Conservation (phyloP, 352 stramenopile species). For the Globisporangium lucens region DNA sequence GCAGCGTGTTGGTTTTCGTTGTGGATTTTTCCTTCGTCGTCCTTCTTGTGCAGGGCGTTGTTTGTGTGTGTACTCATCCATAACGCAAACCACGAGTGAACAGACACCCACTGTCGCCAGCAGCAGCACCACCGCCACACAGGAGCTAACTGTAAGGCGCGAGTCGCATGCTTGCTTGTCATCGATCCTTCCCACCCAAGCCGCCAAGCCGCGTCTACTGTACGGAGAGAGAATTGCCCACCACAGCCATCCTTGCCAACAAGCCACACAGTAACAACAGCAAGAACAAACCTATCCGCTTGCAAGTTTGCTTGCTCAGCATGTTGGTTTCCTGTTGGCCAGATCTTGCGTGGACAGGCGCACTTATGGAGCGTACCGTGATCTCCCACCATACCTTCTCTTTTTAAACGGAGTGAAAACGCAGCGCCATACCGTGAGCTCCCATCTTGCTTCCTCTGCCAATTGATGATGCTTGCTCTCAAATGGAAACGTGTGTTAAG, state of each 20-base stretch:
- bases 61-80: not conserved
- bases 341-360: not conserved
- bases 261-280: not conserved
- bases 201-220: not conserved
- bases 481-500: not conserved
- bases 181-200: not conserved
- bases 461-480: not conserved
- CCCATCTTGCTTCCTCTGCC: not conserved
- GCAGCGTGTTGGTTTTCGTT: not conserved
- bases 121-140: not conserved
- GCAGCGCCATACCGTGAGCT: not conserved
- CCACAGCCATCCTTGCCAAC: not conserved
- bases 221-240: not conserved
- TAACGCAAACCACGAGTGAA: not conserved
- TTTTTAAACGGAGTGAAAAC: not conserved
- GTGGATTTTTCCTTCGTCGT: not conserved
- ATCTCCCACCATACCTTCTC: not conserved
- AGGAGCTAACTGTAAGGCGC: not conserved
- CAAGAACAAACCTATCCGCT: not conserved
- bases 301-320: not conserved
- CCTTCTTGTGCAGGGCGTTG: not conserved
- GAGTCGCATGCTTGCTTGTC: not conserved
- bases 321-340: not conserved
- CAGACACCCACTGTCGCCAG: not conserved
- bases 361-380: not conserved